Evolutionary conservation across 106 monocot species (phyloP).

Genomic region (Dactylorhiza incarnata): DNA sequence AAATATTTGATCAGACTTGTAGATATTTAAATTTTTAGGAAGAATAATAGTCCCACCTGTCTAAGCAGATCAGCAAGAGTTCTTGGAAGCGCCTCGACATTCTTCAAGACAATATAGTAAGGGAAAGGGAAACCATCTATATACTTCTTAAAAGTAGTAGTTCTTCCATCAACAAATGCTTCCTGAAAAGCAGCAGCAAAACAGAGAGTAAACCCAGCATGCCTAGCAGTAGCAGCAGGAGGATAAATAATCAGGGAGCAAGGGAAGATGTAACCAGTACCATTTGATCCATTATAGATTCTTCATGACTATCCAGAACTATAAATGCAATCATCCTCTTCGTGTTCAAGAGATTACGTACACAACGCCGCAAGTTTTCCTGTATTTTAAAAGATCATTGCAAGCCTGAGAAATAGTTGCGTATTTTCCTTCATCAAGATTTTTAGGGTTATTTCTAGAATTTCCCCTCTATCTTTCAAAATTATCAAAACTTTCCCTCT

Average conservation of each 20-base stretch:
- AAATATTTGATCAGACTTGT: neutral
- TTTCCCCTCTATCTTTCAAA: conserved; percentile 31
- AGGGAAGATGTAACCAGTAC: conserved; percentile 20
- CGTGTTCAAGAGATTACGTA: conserved; percentile 53
- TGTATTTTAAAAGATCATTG: conserved; percentile 7
- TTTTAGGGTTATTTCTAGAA: conserved; percentile 49
- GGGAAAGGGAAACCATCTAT: conserved; percentile 84
- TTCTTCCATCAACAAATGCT: conserved; percentile 44
- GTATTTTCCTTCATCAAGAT: too few species aligned
- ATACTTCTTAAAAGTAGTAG: conserved; percentile 41
- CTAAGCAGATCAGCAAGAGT: conserved; percentile 86
- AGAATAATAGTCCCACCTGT: conserved; percentile 40
- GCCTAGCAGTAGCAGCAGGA: neutral
- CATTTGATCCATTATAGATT: conserved; percentile 65
- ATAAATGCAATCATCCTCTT: conserved; percentile 85
- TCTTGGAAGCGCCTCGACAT: conserved; percentile 80
- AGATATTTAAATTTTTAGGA: neutral
- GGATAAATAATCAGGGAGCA: neutral
- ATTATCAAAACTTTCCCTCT: conserved; percentile 28
- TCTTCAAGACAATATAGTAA: conserved; percentile 71
- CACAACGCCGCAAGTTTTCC: conserved; percentile 60
- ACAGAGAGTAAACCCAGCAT: neutral
- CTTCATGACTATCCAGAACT: conserved; percentile 65
- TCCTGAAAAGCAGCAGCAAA: conserved; percentile 34
- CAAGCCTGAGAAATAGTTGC: neutral